Base-by-base conservation (phyloP, 495 filamentous ascomycete genomes). In the Podospora sp. region DNA sequence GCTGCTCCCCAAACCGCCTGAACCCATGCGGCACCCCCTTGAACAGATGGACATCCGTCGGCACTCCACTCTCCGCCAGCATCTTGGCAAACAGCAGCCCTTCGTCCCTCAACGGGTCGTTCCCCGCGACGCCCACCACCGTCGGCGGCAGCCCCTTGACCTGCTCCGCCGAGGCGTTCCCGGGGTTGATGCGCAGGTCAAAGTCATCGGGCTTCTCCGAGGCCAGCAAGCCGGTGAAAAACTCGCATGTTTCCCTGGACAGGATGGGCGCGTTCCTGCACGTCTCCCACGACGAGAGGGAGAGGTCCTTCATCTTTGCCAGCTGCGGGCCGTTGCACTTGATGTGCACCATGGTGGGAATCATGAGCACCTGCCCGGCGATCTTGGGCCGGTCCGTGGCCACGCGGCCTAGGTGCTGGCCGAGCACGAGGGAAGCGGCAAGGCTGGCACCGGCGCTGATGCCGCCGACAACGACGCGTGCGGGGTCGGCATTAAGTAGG, bases 1-100 rank as follows among this genome's bases (percentile, higher is more conserved):
- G 50, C 29, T 70, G 71, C 11, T 78, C 72, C 16, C 74, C 78
- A 60, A 73, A 77, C 1, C 78, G 67, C 27, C 82, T 67, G 65
- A 83, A 84, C 9, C 77, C 81, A 75, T 85, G 82, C 24, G 82
- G 81, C 11, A 84, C 67, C 0, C 81, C 82, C n/a, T 61, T 71
- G 71, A 83, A 83, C 33, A 84, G 65, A 65, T 77, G 68, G 1
- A 81, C 72, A 65, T 81, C 62, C 0, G 80, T 82, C 6, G 81
- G 73, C 7, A 84, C 77, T 78, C 80, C 78, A 63, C 78, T 77
- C 63, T 81, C 79, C 58, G 69, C 73, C 4, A 84, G 69, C 62
- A 80, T 65, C 74, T 78, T 77, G 21, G 73, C 79, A 68, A 71
- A 83, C 49, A 83, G 69, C 35, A 85, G 56, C 11, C 78, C 82